phyloP scores from a whole-genome alignment of 805 yeast species.

The Saturnispora silvae region DNA sequence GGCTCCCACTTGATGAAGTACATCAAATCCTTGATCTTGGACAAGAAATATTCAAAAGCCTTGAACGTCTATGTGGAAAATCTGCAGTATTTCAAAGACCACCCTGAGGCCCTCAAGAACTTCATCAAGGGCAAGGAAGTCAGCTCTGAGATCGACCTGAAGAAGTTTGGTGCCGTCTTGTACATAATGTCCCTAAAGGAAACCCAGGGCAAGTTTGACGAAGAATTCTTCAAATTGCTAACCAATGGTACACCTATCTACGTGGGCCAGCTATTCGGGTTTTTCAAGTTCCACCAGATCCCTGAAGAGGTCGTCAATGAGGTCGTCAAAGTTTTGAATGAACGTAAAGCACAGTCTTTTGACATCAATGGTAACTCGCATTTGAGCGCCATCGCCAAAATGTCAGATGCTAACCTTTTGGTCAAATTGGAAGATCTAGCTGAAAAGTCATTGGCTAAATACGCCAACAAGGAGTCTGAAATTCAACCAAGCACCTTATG shows the following conservation, averaged over 20 bases:
- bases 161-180: constrained; percentile 13
- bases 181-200: constrained; percentile 16
- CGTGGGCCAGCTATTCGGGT: not conserved
- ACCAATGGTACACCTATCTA: constrained; percentile 1
- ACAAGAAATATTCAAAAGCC: constrained; percentile 19
- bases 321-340: constrained; percentile 8
- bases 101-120: constrained; percentile 11
- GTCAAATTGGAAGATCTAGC: constrained; percentile 7
- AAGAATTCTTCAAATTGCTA: constrained; percentile 17
- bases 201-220: constrained; percentile 12
- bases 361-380: constrained; percentile 27
- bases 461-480: constrained; percentile 4
- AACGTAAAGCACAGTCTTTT: constrained; percentile 4
- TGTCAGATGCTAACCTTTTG: constrained; percentile 4
- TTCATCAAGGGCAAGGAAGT: not conserved
- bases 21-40: constrained; percentile 16
- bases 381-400: constrained; percentile 5
- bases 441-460: constrained; percentile 6
- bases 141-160: constrained; percentile 8
- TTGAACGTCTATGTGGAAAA: constrained; percentile 22
- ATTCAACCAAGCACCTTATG: constrained; percentile 11
- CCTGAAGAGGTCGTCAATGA: constrained; percentile 6
- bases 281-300: constrained; percentile 4
- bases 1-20: constrained; percentile 21
- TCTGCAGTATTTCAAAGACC: constrained; percentile 18